A percentile compares a stretch with the other conserved stretches of the same genome.
These are phyloP conservation scores for Macadamia tetraphylla DNA, from an alignment of 164 flowering plant genomes.

Conservation along the genomic window DNA sequence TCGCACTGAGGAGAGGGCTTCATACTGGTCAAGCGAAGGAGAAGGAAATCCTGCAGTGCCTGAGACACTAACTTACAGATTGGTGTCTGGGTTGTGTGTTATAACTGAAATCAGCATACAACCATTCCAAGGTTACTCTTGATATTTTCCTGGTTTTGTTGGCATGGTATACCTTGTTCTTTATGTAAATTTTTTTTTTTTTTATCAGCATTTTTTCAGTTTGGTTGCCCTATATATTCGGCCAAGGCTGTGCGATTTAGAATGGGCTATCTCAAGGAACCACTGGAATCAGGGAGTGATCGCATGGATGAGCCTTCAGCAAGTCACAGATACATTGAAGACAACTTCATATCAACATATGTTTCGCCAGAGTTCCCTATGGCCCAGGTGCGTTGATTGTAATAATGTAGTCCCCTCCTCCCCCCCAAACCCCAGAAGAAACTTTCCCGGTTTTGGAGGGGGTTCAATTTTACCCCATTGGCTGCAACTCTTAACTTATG, in stretches of 20 bases:
- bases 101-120: constrained; percentile 57
- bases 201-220: constrained; percentile 39
- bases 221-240: constrained; percentile 42
- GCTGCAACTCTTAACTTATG: too few species aligned
- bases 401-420: too few species aligned
- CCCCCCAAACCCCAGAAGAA: too few species aligned
- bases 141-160: background rate
- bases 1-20: constrained; percentile 29
- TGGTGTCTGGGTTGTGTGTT: constrained; percentile 48
- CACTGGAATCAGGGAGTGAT: constrained; percentile 9
- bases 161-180: background rate
- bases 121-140: constrained; percentile 73
- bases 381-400: constrained; percentile 31
- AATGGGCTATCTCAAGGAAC: constrained; percentile 31
- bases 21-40: constrained; percentile 96
- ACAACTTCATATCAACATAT: constrained; percentile 38
- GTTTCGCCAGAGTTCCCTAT: constrained; percentile 41
- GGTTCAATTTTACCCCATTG: too few species aligned
- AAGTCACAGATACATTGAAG: constrained; percentile 12
- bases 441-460: too few species aligned
- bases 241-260: constrained; percentile 44
- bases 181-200: background rate
- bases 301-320: constrained; percentile 8
- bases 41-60: constrained; percentile 46
- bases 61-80: constrained; percentile 57